Percentiles rank a stretch among this genome's conserved stretches.
Conservation (phyloP, 164 flowering plant species). For the Chimonanthus salicifolius region DNA sequence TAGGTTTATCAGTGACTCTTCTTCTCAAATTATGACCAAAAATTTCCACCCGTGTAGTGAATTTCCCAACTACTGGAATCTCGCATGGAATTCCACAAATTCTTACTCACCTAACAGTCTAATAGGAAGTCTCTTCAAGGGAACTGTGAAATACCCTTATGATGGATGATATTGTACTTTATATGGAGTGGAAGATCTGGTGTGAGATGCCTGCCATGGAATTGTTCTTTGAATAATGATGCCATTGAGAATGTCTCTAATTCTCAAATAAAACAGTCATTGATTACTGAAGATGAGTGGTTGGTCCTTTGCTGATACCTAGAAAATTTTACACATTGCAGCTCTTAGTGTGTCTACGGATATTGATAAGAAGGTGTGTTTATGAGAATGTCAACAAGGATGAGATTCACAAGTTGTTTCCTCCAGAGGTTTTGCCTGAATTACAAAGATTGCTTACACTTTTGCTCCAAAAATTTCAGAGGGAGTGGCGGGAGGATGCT, state of each 20-base stretch:
- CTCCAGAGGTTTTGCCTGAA: constrained; percentile 64
- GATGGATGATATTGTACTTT: background rate
- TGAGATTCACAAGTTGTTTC: constrained; percentile 64
- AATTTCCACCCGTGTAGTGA: too few species aligned
- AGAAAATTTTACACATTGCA: constrained; percentile 19
- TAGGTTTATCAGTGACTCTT: too few species aligned
- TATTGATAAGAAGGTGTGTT: constrained; percentile 62
- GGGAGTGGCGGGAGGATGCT: constrained; percentile 63
- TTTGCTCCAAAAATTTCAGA: constrained; percentile 71
- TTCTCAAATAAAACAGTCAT: background rate
- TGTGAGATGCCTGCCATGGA: too few species aligned
- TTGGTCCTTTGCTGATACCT: too few species aligned
- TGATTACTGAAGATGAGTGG: background rate
- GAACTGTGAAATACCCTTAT: background rate
- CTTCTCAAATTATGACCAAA: too few species aligned
- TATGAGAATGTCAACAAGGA: constrained; percentile 56
- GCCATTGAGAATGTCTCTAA: background rate
- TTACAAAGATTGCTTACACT: constrained; percentile 63
- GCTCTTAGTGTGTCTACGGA: constrained; percentile 74
- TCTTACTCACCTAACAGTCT: too few species aligned
- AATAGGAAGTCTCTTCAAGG: too few species aligned
- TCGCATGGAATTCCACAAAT: too few species aligned
- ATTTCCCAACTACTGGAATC: too few species aligned
- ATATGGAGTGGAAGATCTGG: too few species aligned
- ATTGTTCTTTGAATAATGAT: too few species aligned